Percentiles rank a stretch among this genome's conserved stretches.
Conservation (phyloP, 1,139 yeast genomes). For the Taphrina flavorubra region DNA sequence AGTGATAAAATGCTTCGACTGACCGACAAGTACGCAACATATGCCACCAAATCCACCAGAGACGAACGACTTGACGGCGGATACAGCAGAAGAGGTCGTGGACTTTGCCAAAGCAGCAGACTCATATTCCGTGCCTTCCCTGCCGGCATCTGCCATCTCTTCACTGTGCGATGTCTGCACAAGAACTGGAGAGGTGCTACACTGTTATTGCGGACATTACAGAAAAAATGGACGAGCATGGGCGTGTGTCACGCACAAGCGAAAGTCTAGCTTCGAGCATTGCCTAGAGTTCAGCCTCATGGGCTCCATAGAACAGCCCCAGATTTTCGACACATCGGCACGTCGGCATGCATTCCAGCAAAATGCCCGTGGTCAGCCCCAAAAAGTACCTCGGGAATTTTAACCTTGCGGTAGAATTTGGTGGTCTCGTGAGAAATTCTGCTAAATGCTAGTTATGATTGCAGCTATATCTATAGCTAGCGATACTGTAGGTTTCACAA, state of each 20-base stretch:
- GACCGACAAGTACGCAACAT: conserved; percentile 85
- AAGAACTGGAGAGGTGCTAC: not conserved
- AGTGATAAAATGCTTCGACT: not conserved
- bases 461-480: no score
- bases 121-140: conserved; percentile 29
- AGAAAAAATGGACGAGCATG: not conserved
- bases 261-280: not conserved
- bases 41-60: conserved; percentile 90
- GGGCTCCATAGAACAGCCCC: conserved; percentile 10
- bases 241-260: not conserved
- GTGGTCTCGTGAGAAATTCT: no score
- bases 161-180: no score
- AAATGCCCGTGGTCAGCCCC: not conserved
- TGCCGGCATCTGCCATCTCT: conserved; percentile 24
- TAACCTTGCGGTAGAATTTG: no score
- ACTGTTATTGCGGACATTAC: no score
- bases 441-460: no score
- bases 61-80: conserved; percentile 67
- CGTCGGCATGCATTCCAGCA: not conserved
- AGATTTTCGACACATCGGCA: not conserved
- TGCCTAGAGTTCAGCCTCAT: conserved; percentile 3
- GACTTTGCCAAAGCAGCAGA: conserved; percentile 1
- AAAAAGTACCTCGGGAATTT: not conserved
- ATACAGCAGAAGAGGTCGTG: conserved; percentile 23
- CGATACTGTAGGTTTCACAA: no score